phyloP scores from a whole-genome alignment of 306 rosid species.

The Rubus parviflorus region DNA sequence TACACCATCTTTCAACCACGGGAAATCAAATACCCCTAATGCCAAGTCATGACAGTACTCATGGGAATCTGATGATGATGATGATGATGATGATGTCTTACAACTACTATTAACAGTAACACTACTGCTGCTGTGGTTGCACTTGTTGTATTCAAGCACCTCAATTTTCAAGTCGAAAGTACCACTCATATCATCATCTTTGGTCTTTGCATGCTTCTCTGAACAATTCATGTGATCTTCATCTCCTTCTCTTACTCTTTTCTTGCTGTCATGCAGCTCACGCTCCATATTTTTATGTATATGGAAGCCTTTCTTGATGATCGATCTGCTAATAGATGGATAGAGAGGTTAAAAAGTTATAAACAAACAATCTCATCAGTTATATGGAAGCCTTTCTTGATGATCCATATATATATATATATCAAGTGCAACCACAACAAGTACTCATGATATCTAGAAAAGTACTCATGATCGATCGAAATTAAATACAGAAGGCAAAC shows the following conservation, averaged over 20 bases:
- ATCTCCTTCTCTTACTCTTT: conserved; percentile 55
- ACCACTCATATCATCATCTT: background rate
- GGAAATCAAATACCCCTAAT: conserved; percentile 79
- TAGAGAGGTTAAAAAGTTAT: background rate
- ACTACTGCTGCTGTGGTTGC: conserved; percentile 12
- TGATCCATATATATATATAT: too few relatives aligned
- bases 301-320: background rate
- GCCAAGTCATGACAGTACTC: conserved; percentile 15
- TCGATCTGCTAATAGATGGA: background rate
- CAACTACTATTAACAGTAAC: background rate
- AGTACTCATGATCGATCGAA: background rate
- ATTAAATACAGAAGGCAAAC: background rate
- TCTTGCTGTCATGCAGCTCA: conserved; percentile 23
- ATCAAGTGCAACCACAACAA: too few relatives aligned
- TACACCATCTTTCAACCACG: conserved; percentile 88
- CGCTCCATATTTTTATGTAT: conserved; percentile 40
- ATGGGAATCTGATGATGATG: conserved; percentile 25
- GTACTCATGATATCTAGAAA: too few relatives aligned
- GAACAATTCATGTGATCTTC: conserved; percentile 19
- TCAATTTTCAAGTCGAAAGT: conserved; percentile 1
- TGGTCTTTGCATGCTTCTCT: conserved; percentile 35
- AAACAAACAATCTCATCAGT: conserved; percentile 8
- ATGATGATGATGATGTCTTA: conserved; percentile 1
- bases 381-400: too few relatives aligned
- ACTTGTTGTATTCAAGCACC: conserved; percentile 26